Evolutionary conservation across 2,329 filamentous ascomycete genomes (phyloP), one percentile per base, ranked within the genome.

Genomic region (Sporothrix luriei): DNA sequence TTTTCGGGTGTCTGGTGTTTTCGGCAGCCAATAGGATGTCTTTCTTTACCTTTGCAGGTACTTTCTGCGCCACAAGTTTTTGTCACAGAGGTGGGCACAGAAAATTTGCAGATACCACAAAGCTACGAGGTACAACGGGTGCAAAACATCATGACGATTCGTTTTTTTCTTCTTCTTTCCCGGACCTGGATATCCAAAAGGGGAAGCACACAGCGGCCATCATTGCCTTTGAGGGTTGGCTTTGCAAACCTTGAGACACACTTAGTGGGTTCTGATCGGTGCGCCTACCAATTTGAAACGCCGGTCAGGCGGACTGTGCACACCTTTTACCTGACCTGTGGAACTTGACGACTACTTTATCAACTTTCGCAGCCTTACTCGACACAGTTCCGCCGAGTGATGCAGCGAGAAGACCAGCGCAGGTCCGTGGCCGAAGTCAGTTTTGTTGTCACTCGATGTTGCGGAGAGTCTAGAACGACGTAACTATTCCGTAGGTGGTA

Each of bases 381-480:
- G 55, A 21, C 3, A 13, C 29, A 40, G 19, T 66, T 19, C 52
- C 62, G 21, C 62, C 62, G 62, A 66, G 62, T 52, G 62, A 40
- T 40, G 52, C 62, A 66, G 62, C 62, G 62, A 66, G 62, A 21
- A 26, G 48, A 40, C 40, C 48, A 52, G 62, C 62, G 62, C 38
- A 33, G 33, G n/a, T n/a, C n/a, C n/a, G n/a, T n/a, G n/a, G n/a
- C n/a, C 33, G 33, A 33, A 33, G 33, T 33, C 6, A 33, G 33
- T 2, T 33, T 5, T 33, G 33, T 33, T 33, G 6, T 33, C 29
- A 33, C 33, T 33, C 33, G 7, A 33, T 7, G 29, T 33, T 6
- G 29, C 6, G 6, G 29, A 33, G 29, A 4, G 29, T 33, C 29
- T 33, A 33, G 29, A 2, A 4, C 29, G 4, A 33, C 6, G 29